A percentile compares a stretch with the other conserved stretches of the same genome.
Conservation (phyloP, 208 protist species). For the Crithidia bombi region DNA sequence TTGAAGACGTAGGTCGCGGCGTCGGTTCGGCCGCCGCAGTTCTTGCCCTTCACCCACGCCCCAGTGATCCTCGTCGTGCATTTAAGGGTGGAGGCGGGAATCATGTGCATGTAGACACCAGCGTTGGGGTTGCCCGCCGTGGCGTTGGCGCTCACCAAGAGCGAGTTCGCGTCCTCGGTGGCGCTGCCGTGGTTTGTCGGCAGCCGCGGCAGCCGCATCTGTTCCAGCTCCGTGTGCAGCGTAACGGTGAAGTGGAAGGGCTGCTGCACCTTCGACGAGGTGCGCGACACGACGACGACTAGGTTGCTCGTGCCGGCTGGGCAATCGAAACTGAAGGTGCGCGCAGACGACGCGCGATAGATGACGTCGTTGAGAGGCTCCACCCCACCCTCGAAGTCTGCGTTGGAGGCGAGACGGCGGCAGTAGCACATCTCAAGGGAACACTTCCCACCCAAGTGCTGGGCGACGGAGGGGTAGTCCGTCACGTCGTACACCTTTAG, state of each 20-base stretch:
- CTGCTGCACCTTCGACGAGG: slow-evolving; percentile 41
- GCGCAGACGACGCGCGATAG: slow-evolving; percentile 62
- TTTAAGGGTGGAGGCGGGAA: slow-evolving; percentile 58
- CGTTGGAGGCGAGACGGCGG: slow-evolving; percentile 64
- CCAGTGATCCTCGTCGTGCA: slow-evolving; percentile 47
- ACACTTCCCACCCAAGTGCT: slow-evolving; percentile 66
- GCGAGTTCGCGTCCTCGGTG: slow-evolving; percentile 28
- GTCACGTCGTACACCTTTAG: slow-evolving; percentile 84
- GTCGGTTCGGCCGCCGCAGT: slow-evolving; percentile 68
- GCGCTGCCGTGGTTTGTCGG: slow-evolving; percentile 14
- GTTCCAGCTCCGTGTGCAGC: slow-evolving; percentile 79
- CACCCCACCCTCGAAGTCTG: slow-evolving; percentile 55
- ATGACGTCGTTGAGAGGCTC: slow-evolving; percentile 65
- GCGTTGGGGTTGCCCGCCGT: slow-evolving; percentile 29
- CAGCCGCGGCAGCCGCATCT: slow-evolving; percentile 47
- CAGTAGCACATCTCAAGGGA: slow-evolving; percentile 73
- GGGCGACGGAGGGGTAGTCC: slow-evolving; percentile 70
- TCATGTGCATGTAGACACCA: slow-evolving; percentile 84
- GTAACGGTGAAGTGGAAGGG: slow-evolving; percentile 83
- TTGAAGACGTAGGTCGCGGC: slow-evolving; percentile 71
- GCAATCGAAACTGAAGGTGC: slow-evolving; percentile 85
- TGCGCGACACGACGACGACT: slow-evolving; percentile 67
- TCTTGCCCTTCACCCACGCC: slow-evolving; percentile 72
- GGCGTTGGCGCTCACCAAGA: slow-evolving; percentile 36
- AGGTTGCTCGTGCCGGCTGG: slow-evolving; percentile 72